Conservation (phyloP, 2,329 filamentous ascomycete species). For the Sclerotinia glacialis region DNA sequence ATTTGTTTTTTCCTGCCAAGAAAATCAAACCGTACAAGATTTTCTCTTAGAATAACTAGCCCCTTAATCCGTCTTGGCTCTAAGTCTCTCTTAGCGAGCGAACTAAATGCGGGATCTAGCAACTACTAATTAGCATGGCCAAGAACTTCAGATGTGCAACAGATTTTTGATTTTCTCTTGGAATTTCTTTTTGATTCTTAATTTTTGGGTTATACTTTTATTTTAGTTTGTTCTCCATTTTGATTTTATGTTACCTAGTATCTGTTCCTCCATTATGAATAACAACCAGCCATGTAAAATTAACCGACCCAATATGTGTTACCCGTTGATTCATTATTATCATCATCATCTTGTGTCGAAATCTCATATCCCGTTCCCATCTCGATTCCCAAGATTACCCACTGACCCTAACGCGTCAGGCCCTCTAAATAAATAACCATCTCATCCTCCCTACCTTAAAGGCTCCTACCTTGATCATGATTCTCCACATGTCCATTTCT, state of each 20-base stretch:
- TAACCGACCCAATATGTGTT: not conserved
- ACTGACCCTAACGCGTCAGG: not conserved
- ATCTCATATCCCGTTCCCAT: not conserved
- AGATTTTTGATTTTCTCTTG: not conserved
- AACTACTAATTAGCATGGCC: not conserved
- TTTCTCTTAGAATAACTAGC: not conserved
- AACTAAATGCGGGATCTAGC: not conserved
- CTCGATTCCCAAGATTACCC: not conserved
- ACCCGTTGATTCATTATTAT: not conserved
- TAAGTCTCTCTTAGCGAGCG: not conserved
- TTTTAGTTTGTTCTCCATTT: not conserved
- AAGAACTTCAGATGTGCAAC: not conserved
- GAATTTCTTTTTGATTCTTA: not conserved
- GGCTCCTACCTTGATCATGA: slow-evolving; percentile 11
- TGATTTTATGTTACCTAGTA: not conserved
- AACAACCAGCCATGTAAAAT: not conserved
- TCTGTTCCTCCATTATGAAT: not conserved
- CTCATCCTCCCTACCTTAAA: not conserved
- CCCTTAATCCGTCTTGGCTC: not conserved
- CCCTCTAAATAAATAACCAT: not conserved
- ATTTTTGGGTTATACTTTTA: not conserved
- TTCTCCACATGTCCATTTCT: not conserved
- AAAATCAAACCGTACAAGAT: too few relatives aligned
- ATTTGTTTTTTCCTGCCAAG: too few relatives aligned
- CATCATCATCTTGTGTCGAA: not conserved